Evolutionary conservation across 768 basidiomycete genomes (phyloP), one percentile per base, ranked within the genome.

Genomic region (Boletus subparvulus): DNA sequence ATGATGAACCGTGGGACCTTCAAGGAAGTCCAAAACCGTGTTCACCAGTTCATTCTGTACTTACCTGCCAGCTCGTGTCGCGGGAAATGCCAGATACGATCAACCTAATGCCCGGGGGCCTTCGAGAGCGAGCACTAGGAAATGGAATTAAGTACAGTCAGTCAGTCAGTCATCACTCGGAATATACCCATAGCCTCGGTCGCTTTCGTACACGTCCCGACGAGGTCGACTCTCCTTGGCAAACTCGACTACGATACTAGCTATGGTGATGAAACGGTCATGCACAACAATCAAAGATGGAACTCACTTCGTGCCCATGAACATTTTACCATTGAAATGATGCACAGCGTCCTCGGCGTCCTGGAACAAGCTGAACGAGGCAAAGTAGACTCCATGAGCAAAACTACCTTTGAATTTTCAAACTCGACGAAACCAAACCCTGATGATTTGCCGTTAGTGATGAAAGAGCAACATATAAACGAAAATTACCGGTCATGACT

Each of bases 41-140:
- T 30, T 39, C 55, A 51, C 44, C 21, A 48, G 16, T 49, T 54
- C 47, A 42, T 42, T 46, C 35, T 17, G 49, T 69, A 75, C 90
- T 77, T 86, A 98, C 95, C 94, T 98, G 95, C 95, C 95, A 98
- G 74, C 94, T 97, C 45, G 94, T 96, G 70, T 95, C 92, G 70
- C 90, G 87, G 63, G 94, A 92, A 61, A 98, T 83, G 53, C 93
- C 93, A 39, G 88, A 83, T 56, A 99, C 92, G 58, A 89, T 80
- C 54, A 98, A 78, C 63, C 94, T 87, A 57, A 88, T 83, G 10
- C 92, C 92, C 56, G 88, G 85, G 55, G 91, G 90, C 54, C 91
- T 79, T 45, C 89, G 84, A 39, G 88, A 77, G 42, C 91, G 85
- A 40, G 84, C 77, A 43, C 82, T 82, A 58, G 77, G 77, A 66